Conservation (phyloP, 116 monocot species). For the Papilionanthe hybrid region DNA sequence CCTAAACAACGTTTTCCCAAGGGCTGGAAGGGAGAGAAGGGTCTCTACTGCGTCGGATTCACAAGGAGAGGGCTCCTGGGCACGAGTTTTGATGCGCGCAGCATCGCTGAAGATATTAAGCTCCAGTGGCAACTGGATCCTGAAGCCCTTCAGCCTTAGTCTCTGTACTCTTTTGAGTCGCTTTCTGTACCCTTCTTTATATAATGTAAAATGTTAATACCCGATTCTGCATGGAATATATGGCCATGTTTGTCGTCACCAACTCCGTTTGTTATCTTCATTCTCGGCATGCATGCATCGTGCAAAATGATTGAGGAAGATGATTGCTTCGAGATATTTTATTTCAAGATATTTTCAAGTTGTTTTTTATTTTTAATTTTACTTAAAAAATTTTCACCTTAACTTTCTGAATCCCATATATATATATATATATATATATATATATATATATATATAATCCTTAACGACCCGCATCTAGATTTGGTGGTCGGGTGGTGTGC, state of each 20-base stretch:
- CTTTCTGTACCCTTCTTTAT: background rate
- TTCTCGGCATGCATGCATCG: background rate
- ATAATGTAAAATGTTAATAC: background rate
- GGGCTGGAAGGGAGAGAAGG: slow-evolving; percentile 65
- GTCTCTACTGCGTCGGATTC: slow-evolving; percentile 74
- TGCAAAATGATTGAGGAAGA: background rate
- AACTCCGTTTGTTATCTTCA: background rate
- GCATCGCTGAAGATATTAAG: slow-evolving; percentile 47
- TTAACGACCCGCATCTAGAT: too few species aligned
- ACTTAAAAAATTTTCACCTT: too few species aligned
- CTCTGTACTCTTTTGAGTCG: background rate
- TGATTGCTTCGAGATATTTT: background rate
- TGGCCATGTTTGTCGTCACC: background rate
- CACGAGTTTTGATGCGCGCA: slow-evolving; percentile 49
- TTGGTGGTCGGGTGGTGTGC: too few species aligned
- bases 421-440: too few species aligned
- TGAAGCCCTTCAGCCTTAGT: background rate
- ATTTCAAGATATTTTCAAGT: background rate
- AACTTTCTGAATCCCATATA: too few species aligned
- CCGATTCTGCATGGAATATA: slow-evolving; percentile 3
- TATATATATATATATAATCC: too few species aligned
- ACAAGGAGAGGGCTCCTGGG: slow-evolving; percentile 66
- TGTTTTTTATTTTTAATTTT: too few species aligned
- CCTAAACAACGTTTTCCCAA: slow-evolving; percentile 43
- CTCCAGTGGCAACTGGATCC: slow-evolving; percentile 17